Conservation (phyloP, 2,329 filamentous ascomycete species). For the Aspergillus versicolor region DNA sequence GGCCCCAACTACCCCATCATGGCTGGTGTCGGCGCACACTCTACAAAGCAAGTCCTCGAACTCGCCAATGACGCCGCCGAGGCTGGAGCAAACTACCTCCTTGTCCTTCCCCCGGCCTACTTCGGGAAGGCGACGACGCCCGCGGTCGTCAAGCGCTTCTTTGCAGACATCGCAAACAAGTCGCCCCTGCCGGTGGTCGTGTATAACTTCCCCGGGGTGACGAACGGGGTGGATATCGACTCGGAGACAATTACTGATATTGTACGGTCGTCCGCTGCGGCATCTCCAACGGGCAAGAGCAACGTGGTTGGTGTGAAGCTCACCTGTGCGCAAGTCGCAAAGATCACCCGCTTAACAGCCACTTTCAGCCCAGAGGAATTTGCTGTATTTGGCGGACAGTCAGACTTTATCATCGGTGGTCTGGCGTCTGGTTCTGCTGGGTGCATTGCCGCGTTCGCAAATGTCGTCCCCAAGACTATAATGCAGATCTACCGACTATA, state of each 20-base stretch:
- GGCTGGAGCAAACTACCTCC: conserved; percentile 61
- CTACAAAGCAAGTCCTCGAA: conserved; percentile 64
- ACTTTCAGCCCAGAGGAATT: conserved; percentile 58
- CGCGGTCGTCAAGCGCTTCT: conserved; percentile 61
- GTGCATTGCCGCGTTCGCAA: conserved; percentile 59
- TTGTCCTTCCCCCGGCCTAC: conserved; percentile 64
- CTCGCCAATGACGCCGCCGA: conserved; percentile 58
- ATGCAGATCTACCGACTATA: conserved; percentile 61
- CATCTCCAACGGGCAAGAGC: conserved; percentile 34
- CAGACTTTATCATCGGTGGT: conserved; percentile 65
- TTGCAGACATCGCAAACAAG: conserved; percentile 53
- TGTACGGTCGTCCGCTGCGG: conserved; percentile 43
- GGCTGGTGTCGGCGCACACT: conserved; percentile 64
- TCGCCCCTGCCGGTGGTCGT: conserved; percentile 59
- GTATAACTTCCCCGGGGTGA: conserved; percentile 69
- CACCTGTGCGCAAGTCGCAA: conserved; percentile 63
- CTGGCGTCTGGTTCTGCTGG: conserved; percentile 54
- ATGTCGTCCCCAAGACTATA: conserved; percentile 57
- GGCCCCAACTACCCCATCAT: conserved; percentile 58
- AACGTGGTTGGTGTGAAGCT: conserved; percentile 66
- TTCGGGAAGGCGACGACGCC: conserved; percentile 63
- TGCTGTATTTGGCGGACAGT: conserved; percentile 69
- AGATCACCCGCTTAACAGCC: conserved; percentile 57
- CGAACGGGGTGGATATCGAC: conserved; percentile 67
- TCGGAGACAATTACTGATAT: conserved; percentile 60